Evolutionary conservation across 805 yeast species (phyloP).

Genomic region (Wickerhamiella azyma): DNA sequence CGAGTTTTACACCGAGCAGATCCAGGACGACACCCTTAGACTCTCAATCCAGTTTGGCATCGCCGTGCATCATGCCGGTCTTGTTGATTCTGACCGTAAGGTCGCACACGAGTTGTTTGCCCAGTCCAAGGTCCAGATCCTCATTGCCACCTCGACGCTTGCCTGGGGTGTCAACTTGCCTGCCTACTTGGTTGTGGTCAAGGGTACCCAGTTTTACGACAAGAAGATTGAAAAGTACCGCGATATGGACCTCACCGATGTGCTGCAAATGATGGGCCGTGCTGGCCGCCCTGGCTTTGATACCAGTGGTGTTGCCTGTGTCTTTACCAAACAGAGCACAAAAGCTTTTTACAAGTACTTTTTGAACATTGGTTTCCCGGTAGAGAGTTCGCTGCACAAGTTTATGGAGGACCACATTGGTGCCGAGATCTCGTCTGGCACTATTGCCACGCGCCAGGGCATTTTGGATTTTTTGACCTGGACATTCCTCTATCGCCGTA

Average conservation of each 20-base stretch:
- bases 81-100: constrained; percentile 58
- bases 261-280: constrained; percentile 74
- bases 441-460: constrained; percentile 48
- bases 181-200: constrained; percentile 63
- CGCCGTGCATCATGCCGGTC: constrained; percentile 73
- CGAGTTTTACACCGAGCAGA: constrained; percentile 35
- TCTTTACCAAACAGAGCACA: constrained; percentile 61
- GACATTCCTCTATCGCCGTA: constrained; percentile 62
- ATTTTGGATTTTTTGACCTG: constrained; percentile 65
- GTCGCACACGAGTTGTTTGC: constrained; percentile 60
- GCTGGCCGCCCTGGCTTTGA: constrained; percentile 77
- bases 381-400: constrained; percentile 64
- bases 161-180: constrained; percentile 84
- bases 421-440: constrained; percentile 63
- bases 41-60: constrained; percentile 67
- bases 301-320: constrained; percentile 64
- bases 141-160: constrained; percentile 67
- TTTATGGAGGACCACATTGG: constrained; percentile 69
- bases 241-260: constrained; percentile 75
- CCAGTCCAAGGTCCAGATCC: constrained; percentile 52
- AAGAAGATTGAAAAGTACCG: constrained; percentile 48
- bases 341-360: constrained; percentile 67
- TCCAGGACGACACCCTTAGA: constrained; percentile 71
- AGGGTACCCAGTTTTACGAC: constrained; percentile 58
- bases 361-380: constrained; percentile 68